These are phyloP conservation scores for Tetrapisispora pingtungensis DNA, from an alignment of 805 yeast genomes.

Conservation along the genomic window DNA sequence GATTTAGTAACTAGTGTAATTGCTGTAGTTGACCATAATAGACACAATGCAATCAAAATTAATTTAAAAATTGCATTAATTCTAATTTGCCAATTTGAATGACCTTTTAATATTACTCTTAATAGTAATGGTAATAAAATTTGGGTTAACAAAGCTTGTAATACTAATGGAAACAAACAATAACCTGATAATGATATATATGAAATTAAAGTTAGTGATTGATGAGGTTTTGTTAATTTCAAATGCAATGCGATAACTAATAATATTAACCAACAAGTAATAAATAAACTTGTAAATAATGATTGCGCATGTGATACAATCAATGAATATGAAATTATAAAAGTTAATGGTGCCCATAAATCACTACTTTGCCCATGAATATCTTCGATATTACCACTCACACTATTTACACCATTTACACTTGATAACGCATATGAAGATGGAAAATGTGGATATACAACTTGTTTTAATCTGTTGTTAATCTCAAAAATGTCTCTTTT, in stretches of 20 bases:
- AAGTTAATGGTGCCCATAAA: constrained; percentile 30
- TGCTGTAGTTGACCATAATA: constrained; percentile 22
- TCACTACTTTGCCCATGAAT: constrained; percentile 19
- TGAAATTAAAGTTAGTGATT: constrained; percentile 20
- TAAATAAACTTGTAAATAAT: constrained; percentile 25
- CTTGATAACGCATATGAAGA: constrained; percentile 6
- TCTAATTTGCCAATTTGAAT: constrained; percentile 11
- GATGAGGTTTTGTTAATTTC: constrained; percentile 19
- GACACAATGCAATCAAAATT: constrained; percentile 11
- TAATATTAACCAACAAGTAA: constrained; percentile 23
- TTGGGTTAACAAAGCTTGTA: constrained; percentile 20
- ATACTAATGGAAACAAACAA: constrained; percentile 27
- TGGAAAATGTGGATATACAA: constrained; percentile 28
- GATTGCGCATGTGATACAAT: constrained; percentile 25
- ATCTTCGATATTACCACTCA: constrained; percentile 1
- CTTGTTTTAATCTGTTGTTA: constrained; percentile 24
- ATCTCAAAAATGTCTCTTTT: constrained; percentile 26
- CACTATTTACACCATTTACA: neutral
- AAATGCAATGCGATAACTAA: constrained; percentile 25
- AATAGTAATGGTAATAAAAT: constrained; percentile 21
- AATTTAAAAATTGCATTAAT: constrained; percentile 12
- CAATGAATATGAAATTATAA: constrained; percentile 24
- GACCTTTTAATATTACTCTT: constrained; percentile 5
- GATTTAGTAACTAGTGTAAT: constrained; percentile 19
- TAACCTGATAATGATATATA: constrained; percentile 28